Evolutionary conservation across 768 basidiomycete species (phyloP).

Genomic region (Leucogyrophana mollusca): DNA sequence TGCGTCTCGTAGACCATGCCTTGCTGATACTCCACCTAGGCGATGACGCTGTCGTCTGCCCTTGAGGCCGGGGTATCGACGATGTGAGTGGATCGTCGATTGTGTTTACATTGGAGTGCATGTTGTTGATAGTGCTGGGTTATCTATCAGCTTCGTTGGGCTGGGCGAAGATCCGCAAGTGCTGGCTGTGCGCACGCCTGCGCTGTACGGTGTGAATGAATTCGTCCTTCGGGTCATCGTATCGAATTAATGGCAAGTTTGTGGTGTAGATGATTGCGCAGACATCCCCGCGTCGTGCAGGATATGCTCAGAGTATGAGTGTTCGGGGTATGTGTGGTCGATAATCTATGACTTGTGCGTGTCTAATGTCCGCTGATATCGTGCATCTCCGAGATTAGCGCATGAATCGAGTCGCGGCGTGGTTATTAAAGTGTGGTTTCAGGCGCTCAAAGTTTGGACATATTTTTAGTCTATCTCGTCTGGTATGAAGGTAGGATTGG

Average conservation of each 20-base stretch:
- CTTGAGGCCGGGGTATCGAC: slow-evolving; percentile 87
- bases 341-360: too few relatives aligned
- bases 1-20: slow-evolving; percentile 63
- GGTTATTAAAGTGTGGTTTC: too few relatives aligned
- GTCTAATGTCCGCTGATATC: too few relatives aligned
- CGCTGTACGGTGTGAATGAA: slow-evolving; percentile 54
- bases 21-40: slow-evolving; percentile 35
- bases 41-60: slow-evolving; percentile 65
- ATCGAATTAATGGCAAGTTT: slow-evolving; percentile 6
- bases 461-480: too few relatives aligned
- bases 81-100: slow-evolving; percentile 66
- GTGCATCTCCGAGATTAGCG: too few relatives aligned
- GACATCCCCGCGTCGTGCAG: slow-evolving; percentile 62
- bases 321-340: too few relatives aligned
- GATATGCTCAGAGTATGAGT: slow-evolving; percentile 52
- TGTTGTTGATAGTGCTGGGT: background rate
- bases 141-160: slow-evolving; percentile 52
- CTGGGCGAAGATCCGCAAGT: too few relatives aligned
- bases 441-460: too few relatives aligned
- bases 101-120: background rate
- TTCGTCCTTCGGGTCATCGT: background rate
- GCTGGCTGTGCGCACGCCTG: slow-evolving; percentile 67
- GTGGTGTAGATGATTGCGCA: slow-evolving; percentile 53
- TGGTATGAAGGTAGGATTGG: too few relatives aligned
- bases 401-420: too few relatives aligned